Evolutionary conservation across 768 basidiomycete genomes (phyloP).

Genomic region (Hydnomerulius pinastri): DNA sequence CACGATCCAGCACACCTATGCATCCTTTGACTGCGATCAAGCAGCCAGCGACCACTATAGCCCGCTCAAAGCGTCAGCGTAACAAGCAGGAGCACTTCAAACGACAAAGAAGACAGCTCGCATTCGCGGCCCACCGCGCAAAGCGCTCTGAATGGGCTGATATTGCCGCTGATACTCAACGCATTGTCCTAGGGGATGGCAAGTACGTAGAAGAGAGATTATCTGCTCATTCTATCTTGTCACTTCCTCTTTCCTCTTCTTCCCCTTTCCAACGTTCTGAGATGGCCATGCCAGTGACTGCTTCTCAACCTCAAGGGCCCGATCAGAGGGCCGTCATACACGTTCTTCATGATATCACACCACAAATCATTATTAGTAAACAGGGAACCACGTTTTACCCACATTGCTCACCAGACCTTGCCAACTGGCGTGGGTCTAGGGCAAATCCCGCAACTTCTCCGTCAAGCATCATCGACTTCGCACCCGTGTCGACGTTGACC

Average conservation of each 20-base stretch:
- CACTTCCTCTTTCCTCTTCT: conserved; percentile 1
- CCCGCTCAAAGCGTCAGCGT: conserved; percentile 20
- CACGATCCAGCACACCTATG: conserved; percentile 24
- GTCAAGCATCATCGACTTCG: conserved; percentile 31
- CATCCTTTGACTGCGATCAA: conserved; percentile 25
- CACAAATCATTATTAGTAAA: conserved; percentile 36
- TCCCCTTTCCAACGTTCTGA: conserved; percentile 20
- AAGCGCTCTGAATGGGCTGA: conserved; percentile 33
- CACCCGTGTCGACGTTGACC: conserved; percentile 32
- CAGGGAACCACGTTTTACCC: conserved; percentile 44
- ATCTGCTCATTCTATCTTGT: conserved; percentile 6
- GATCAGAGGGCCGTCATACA: background rate
- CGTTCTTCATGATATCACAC: conserved; percentile 34
- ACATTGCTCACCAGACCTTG: conserved; percentile 37
- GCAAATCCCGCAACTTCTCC: background rate
- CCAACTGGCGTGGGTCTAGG: conserved; percentile 33
- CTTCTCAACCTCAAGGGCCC: conserved; percentile 6
- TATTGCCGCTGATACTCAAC: conserved; percentile 38
- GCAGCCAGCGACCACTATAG: conserved; percentile 19
- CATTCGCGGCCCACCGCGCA: conserved; percentile 24
- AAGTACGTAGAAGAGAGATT: conserved; percentile 37
- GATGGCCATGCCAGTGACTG: conserved; percentile 1
- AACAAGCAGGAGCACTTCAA: conserved; percentile 22
- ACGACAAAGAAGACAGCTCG: conserved; percentile 17
- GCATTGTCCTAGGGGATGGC: conserved; percentile 42